Evolutionary conservation across 257 asterid genomes (phyloP).

Genomic region (Capsicum pubescens): DNA sequence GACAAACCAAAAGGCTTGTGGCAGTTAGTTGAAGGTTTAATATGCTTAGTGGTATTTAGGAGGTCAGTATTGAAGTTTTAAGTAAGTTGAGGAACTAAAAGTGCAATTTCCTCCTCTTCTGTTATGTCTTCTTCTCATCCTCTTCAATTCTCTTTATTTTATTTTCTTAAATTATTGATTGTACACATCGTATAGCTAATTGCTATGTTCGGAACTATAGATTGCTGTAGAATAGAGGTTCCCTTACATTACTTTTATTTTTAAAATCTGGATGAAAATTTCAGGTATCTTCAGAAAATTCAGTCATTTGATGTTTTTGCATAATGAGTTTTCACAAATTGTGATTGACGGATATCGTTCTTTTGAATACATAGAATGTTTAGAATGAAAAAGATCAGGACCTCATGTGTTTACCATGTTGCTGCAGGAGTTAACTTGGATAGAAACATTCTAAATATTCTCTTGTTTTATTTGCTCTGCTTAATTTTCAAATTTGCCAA

Average conservation of each 20-base stretch:
- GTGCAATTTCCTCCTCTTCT: not conserved
- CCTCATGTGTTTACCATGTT: not conserved
- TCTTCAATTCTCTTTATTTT: not conserved
- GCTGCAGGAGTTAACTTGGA: not conserved
- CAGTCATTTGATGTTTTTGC: slow-evolving; percentile 15
- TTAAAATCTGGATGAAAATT: not conserved
- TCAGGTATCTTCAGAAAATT: not conserved
- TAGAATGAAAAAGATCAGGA: not conserved
- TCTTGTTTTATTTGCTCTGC: not conserved
- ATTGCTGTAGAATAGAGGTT: not conserved
- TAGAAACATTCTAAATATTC: not conserved
- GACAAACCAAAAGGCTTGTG: not conserved
- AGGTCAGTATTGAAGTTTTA: not conserved
- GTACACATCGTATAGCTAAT: not conserved
- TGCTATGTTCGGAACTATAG: not conserved
- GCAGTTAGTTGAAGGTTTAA: not conserved
- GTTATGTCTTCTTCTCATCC: not conserved
- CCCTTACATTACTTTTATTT: not conserved
- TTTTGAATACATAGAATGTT: slow-evolving; percentile 4
- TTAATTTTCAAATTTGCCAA: slow-evolving; percentile 6
- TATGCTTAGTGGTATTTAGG: slow-evolving; percentile 12
- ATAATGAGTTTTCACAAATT: not conserved
- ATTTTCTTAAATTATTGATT: not conserved
- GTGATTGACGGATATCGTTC: not conserved
- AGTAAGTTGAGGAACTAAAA: not conserved